phyloP scores from a whole-genome alignment of 257 asterid species.

The Coffea canephora region DNA sequence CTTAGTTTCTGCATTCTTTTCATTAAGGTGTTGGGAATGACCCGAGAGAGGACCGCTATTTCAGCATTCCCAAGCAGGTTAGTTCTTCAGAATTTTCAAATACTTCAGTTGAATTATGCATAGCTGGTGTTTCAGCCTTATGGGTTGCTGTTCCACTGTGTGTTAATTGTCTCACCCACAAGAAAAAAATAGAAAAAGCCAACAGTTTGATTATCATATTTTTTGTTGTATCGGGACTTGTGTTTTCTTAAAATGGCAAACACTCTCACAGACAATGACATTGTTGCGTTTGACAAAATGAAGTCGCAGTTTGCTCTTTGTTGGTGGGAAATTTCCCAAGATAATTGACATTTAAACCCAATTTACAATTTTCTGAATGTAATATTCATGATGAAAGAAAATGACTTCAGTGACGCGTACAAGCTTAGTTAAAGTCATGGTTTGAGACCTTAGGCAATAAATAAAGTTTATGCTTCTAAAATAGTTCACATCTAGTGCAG shows the following conservation, averaged over 20 bases:
- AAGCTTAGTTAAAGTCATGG: neutral
- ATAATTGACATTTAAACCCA: neutral
- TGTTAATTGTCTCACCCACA: too few relatives aligned
- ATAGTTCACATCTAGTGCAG: too few relatives aligned
- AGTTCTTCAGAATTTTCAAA: slow-evolving; percentile 13
- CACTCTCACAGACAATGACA: too few relatives aligned
- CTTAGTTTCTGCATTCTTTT: slow-evolving; percentile 4
- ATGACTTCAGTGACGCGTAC: neutral
- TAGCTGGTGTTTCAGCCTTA: neutral
- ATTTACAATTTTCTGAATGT: neutral
- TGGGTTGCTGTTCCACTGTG: neutral
- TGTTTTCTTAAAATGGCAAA: neutral
- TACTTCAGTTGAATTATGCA: neutral
- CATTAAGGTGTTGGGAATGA: slow-evolving; percentile 85
- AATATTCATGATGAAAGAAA: neutral
- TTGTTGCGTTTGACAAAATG: neutral
- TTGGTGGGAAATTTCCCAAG: neutral
- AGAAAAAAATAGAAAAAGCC: neutral
- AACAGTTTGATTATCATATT: neutral
- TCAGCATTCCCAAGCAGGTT: slow-evolving; percentile 96
- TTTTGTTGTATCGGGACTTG: neutral
- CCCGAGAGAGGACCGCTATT: slow-evolving; percentile 94
- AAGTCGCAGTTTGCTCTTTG: too few relatives aligned
- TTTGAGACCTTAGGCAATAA: too few relatives aligned
- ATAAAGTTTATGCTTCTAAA: too few relatives aligned